These are phyloP conservation scores for Juglanconis sp. DNA, from an alignment of 2,329 filamentous ascomycete species.

Conservation along the genomic window DNA sequence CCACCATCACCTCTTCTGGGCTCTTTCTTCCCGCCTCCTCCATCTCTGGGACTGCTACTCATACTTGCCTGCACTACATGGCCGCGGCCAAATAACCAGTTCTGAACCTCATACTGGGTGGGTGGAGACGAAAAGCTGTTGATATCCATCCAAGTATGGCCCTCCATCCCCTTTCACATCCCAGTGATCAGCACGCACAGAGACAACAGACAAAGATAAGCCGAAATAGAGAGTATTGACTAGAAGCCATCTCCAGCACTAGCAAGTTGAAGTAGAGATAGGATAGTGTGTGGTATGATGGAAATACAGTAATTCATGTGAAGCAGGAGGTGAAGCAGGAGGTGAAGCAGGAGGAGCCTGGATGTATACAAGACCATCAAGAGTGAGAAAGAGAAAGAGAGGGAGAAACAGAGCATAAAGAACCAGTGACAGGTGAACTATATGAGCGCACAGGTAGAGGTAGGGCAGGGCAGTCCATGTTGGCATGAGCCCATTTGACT, in stretches of 20 bases:
- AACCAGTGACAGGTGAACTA: background rate
- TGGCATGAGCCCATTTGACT: background rate
- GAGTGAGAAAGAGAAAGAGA: background rate
- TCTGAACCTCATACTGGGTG: slow-evolving; percentile 4
- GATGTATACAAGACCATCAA: background rate
- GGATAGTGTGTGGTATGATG: no score
- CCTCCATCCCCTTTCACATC: background rate
- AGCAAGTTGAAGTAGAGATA: background rate
- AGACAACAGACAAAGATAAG: background rate
- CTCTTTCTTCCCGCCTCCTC: background rate
- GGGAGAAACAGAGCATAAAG: background rate
- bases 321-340: background rate
- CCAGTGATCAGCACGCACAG: background rate
- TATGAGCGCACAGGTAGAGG: background rate
- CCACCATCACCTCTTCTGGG: background rate
- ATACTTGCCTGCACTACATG: background rate
- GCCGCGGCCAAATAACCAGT: slow-evolving; percentile 1
- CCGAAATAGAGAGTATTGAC: background rate
- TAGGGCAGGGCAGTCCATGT: background rate
- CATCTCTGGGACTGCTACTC: background rate
- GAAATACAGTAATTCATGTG: background rate
- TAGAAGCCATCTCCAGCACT: background rate
- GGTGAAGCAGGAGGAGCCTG: background rate
- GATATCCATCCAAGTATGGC: background rate
- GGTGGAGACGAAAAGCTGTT: background rate